Percentiles rank a stretch among this genome's conserved stretches.
Conservation (phyloP, 176 grass and related monocot genomes). For the Themeda triandra region DNA sequence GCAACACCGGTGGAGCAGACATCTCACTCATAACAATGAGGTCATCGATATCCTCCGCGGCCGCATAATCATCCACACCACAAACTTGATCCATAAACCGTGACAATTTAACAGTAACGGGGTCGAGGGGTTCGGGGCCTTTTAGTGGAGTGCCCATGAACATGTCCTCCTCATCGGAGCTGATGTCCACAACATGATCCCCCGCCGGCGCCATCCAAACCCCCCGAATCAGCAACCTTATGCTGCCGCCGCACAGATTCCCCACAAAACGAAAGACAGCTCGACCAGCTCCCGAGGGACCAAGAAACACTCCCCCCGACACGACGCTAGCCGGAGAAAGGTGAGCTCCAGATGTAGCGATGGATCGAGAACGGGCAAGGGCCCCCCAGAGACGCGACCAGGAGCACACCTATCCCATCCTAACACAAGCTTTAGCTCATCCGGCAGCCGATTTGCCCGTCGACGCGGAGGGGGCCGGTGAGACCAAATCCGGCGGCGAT, state of each 20-base stretch:
- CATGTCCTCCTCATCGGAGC: slow-evolving; percentile 86
- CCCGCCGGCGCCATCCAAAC: slow-evolving; percentile 36
- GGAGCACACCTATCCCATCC: slow-evolving; percentile 23
- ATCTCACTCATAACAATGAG: slow-evolving; percentile 58
- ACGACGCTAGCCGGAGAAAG: slow-evolving; percentile 18
- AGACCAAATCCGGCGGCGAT: slow-evolving; percentile 12
- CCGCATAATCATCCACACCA: background rate
- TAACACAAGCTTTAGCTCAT: slow-evolving; percentile 18
- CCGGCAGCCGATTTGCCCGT: background rate
- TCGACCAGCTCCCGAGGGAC: background rate
- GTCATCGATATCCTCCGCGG: slow-evolving; percentile 50
- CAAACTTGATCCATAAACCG: slow-evolving; percentile 31
- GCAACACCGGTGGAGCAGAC: slow-evolving; percentile 16
- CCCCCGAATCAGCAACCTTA: background rate
- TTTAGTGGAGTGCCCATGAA: background rate
- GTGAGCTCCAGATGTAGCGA: background rate
- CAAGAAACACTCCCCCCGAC: slow-evolving; percentile 15
- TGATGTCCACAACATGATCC: slow-evolving; percentile 64
- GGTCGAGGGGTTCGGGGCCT: background rate
- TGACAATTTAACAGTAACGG: background rate
- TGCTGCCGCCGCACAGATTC: background rate
- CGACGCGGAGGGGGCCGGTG: background rate
- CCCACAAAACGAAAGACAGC: background rate
- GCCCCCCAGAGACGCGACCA: background rate
- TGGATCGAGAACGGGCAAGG: slow-evolving; percentile 17